phyloP scores from a whole-genome alignment of 345 rosid species.

The Cardamine chenopodiifolia region DNA sequence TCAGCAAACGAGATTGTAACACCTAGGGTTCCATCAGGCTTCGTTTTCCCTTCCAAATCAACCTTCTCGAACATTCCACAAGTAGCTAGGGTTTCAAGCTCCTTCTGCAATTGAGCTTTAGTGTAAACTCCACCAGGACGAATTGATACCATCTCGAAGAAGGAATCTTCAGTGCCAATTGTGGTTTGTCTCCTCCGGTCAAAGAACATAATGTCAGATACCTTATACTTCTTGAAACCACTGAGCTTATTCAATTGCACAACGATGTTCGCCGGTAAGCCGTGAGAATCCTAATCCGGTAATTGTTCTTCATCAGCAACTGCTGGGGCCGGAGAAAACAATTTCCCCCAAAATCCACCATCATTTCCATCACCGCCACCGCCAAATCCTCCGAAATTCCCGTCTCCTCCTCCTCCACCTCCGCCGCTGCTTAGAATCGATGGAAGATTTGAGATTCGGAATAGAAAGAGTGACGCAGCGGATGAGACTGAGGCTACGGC shows the following conservation, averaged over 20 bases:
- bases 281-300: slow-evolving; percentile 87
- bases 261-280: slow-evolving; percentile 79
- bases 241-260: slow-evolving; percentile 85
- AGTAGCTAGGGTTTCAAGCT: slow-evolving; percentile 84
- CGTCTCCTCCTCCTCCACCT: slow-evolving; percentile 46
- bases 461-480: slow-evolving; percentile 57
- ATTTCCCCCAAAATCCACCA: slow-evolving; percentile 57
- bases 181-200: slow-evolving; percentile 65
- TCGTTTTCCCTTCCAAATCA: slow-evolving; percentile 83
- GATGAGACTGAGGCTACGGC: slow-evolving; percentile 51
- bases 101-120: slow-evolving; percentile 76
- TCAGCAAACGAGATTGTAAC: slow-evolving; percentile 74
- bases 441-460: slow-evolving; percentile 49
- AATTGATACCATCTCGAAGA: slow-evolving; percentile 94
- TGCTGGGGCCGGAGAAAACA: slow-evolving; percentile 59
- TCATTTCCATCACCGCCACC: slow-evolving; percentile 54
- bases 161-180: slow-evolving; percentile 83
- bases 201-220: slow-evolving; percentile 79
- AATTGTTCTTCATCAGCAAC: slow-evolving; percentile 76
- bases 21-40: slow-evolving; percentile 74
- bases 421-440: slow-evolving; percentile 40
- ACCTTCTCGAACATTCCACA: slow-evolving; percentile 99
- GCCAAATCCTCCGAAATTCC: slow-evolving; percentile 51
- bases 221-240: slow-evolving; percentile 80
- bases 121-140: slow-evolving; percentile 86